Conservation (phyloP, 116 monocot species). For the Iris pallida region DNA sequence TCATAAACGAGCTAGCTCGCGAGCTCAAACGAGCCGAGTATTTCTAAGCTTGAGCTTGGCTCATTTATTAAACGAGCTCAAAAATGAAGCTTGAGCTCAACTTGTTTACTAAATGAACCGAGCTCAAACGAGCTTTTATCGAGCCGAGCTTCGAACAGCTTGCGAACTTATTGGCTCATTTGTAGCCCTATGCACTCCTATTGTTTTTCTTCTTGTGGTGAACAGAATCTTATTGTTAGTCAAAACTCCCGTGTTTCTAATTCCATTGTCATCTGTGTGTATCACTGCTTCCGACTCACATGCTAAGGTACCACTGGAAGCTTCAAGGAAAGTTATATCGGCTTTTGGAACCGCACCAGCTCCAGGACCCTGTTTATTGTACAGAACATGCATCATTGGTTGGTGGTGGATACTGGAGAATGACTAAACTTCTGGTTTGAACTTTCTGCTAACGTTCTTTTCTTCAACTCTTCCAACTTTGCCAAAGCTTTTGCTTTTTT, state of each 20-base stretch:
- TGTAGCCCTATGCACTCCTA: too few species aligned
- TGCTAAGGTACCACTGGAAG: slow-evolving; percentile 1
- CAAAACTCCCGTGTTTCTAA: background rate
- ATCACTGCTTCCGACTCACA: background rate
- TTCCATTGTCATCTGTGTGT: slow-evolving; percentile 5
- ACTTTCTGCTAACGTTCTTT: slow-evolving; percentile 36
- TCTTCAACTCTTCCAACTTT: slow-evolving; percentile 84
- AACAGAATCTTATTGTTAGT: slow-evolving; percentile 6
- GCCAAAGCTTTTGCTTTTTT: slow-evolving; percentile 86
- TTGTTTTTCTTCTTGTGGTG: slow-evolving; percentile 45
- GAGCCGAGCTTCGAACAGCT: too few species aligned
- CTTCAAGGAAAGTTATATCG: background rate
- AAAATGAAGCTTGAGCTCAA: too few species aligned
- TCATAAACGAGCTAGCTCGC: too few species aligned
- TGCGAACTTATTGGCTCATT: too few species aligned
- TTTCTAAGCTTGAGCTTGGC: too few species aligned
- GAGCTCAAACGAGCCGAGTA: too few species aligned
- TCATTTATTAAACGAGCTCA: too few species aligned
- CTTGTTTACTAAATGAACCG: too few species aligned
- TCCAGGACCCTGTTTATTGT: slow-evolving; percentile 13
- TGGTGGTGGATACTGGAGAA: background rate
- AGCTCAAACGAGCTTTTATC: too few species aligned
- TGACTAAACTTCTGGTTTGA: slow-evolving; percentile 23
- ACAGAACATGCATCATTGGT: slow-evolving; percentile 8
- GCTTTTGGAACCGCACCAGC: slow-evolving; percentile 5